phyloP scores from a whole-genome alignment of 441 rosid species.

The Aquilaria agallochum region DNA sequence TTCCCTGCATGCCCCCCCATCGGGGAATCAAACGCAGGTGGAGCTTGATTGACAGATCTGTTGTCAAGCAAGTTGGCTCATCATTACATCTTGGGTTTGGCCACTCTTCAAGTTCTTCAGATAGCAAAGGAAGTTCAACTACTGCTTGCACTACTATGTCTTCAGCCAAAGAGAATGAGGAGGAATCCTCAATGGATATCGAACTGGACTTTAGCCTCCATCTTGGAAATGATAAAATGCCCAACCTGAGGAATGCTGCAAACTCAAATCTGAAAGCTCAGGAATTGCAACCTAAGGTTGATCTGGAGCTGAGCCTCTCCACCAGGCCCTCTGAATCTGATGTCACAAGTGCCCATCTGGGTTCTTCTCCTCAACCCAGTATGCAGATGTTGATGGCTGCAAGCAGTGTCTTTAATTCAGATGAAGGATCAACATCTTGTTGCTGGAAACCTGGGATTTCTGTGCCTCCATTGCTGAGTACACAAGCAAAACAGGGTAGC shows the following conservation, averaged over 20 bases:
- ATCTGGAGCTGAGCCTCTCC: conserved; percentile 78
- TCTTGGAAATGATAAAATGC: conserved; percentile 65
- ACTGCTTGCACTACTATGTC: conserved; percentile 74
- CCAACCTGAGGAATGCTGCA: conserved; percentile 34
- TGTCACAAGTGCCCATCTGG: conserved; percentile 46
- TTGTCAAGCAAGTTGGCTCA: conserved; percentile 51
- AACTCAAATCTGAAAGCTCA: conserved; percentile 29
- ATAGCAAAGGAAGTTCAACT: conserved; percentile 85
- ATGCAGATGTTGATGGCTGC: conserved; percentile 35
- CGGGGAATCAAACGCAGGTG: conserved; percentile 80
- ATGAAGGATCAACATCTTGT: conserved; percentile 56
- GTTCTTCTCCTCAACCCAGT: conserved; percentile 34
- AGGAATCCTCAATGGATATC: conserved; percentile 81
- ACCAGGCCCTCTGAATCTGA: conserved; percentile 71
- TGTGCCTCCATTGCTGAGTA: conserved; percentile 32
- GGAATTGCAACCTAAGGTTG: conserved; percentile 45
- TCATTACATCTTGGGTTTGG: conserved; percentile 78
- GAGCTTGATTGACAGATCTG: conserved; percentile 47
- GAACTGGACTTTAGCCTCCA: conserved; percentile 81
- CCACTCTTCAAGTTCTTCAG: conserved; percentile 76
- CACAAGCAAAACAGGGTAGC: conserved; percentile 37
- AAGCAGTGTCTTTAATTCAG: conserved; percentile 27
- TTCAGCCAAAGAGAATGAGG: conserved; percentile 85
- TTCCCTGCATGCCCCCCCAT: conserved; percentile 26
- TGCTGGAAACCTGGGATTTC: conserved; percentile 33